Conservation (phyloP, 306 rosid species). For the Myrica gale region DNA sequence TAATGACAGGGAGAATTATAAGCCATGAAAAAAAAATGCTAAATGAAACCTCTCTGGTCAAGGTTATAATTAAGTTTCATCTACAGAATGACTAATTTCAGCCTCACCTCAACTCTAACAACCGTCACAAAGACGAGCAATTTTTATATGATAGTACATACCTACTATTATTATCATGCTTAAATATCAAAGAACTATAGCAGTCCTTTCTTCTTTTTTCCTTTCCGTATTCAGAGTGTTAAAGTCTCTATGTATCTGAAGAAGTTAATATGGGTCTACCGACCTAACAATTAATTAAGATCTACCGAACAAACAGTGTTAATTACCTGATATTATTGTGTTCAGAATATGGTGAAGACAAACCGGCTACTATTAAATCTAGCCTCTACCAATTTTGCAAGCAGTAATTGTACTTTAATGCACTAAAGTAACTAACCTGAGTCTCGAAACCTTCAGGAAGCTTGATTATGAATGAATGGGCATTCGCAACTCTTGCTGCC, state of each 20-base stretch:
- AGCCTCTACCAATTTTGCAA: constrained; percentile 8
- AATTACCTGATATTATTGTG: constrained; percentile 15
- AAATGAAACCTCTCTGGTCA: constrained; percentile 34
- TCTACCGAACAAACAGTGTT: constrained; percentile 23
- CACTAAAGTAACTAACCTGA: constrained; percentile 58
- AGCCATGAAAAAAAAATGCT: constrained; percentile 23
- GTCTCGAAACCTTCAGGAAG: constrained; percentile 91
- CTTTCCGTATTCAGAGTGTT: not conserved
- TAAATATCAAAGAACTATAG: not conserved
- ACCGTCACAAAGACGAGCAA: constrained; percentile 20
- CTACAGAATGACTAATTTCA: constrained; percentile 23
- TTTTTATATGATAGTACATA: constrained; percentile 10
- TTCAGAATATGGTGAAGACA: constrained; percentile 8
- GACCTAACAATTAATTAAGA: constrained; percentile 10
- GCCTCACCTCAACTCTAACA: constrained; percentile 12
- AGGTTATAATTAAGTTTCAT: constrained; percentile 36
- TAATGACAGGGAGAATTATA: constrained; percentile 18
- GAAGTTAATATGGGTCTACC: not conserved
- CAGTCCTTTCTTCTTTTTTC: not conserved
- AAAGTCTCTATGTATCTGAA: constrained; percentile 14
- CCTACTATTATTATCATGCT: constrained; percentile 14
- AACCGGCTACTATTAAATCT: not conserved
- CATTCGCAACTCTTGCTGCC: constrained; percentile 97
- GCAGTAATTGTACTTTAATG: not conserved
- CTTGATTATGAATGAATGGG: constrained; percentile 88